phyloP scores from a whole-genome alignment of 1,139 yeast genomes.

The Sugiyamaella novakii region DNA sequence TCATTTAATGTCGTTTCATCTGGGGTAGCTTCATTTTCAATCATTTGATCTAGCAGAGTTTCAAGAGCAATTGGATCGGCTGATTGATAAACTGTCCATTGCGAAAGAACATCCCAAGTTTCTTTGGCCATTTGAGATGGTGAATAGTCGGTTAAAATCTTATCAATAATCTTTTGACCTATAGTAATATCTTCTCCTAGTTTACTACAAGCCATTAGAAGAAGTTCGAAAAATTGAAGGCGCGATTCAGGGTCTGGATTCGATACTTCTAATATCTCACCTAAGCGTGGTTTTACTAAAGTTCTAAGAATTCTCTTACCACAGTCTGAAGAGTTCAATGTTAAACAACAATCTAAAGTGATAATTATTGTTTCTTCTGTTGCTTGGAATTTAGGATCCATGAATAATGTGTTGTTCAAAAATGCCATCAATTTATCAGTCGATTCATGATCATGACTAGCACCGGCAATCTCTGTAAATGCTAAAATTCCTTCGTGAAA shows the following conservation, averaged over 20 bases:
- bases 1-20: constrained; percentile 37
- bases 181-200: constrained; percentile 30
- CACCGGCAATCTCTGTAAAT: constrained; percentile 17
- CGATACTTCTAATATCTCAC: background rate
- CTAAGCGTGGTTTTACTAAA: constrained; percentile 25
- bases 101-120: constrained; percentile 43
- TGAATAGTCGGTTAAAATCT: constrained; percentile 22
- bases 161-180: constrained; percentile 28
- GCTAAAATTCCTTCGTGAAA: constrained; percentile 22
- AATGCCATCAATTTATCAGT: constrained; percentile 16
- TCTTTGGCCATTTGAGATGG: constrained; percentile 34
- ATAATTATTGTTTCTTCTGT: constrained; percentile 29
- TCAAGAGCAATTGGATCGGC: constrained; percentile 24
- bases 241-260: constrained; percentile 19
- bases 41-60: constrained; percentile 28
- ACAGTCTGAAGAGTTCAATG: constrained; percentile 21
- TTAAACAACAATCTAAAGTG: constrained; percentile 31
- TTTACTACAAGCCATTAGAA: constrained; percentile 33
- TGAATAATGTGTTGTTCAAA: constrained; percentile 18
- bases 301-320: constrained; percentile 27
- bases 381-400: constrained; percentile 10
- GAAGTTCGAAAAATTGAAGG: constrained; percentile 35
- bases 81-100: constrained; percentile 38
- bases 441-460: background rate
- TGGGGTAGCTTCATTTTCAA: constrained; percentile 27